Percentiles rank a stretch among this genome's conserved stretches.
Evolutionary conservation across 2,329 filamentous ascomycete species (phyloP).

Genomic region (Trichoderma gracile): DNA sequence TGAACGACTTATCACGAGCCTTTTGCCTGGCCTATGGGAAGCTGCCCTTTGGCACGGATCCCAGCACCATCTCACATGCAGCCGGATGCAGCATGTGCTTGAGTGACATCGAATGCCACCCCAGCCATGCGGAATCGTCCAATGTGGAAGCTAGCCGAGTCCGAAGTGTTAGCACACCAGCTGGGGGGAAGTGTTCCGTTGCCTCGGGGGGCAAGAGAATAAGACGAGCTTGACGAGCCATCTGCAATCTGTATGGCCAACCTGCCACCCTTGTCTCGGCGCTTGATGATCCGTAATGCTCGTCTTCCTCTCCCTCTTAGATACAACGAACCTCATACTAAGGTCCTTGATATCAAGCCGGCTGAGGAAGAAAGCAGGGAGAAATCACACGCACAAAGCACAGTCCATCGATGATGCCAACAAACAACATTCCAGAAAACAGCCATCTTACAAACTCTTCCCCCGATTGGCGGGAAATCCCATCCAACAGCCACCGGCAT

Average conservation of each 20-base stretch:
- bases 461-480: constrained; percentile 18
- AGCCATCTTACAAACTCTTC: not conserved
- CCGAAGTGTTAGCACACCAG: not conserved
- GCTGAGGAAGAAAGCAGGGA: not conserved
- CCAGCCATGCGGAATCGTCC: not conserved
- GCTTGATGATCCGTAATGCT: no score
- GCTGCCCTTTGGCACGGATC: not conserved
- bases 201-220: not conserved
- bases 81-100: not conserved
- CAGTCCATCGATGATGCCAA: no score
- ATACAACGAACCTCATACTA: no score
- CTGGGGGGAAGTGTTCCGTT: not conserved
- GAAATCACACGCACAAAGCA: no score
- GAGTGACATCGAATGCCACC: constrained; percentile 5
- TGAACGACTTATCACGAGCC: not conserved
- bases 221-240: not conserved
- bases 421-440: no score
- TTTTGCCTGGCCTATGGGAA: not conserved
- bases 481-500: constrained; percentile 10
- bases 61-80: not conserved
- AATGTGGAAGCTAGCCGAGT: not conserved
- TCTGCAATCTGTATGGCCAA: no score
- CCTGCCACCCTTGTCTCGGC: not conserved
- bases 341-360: not conserved
- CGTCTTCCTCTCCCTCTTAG: no score